Base-by-base conservation (phyloP, 2,329 filamentous ascomycete genomes). In the Clarireedia sp. region DNA sequence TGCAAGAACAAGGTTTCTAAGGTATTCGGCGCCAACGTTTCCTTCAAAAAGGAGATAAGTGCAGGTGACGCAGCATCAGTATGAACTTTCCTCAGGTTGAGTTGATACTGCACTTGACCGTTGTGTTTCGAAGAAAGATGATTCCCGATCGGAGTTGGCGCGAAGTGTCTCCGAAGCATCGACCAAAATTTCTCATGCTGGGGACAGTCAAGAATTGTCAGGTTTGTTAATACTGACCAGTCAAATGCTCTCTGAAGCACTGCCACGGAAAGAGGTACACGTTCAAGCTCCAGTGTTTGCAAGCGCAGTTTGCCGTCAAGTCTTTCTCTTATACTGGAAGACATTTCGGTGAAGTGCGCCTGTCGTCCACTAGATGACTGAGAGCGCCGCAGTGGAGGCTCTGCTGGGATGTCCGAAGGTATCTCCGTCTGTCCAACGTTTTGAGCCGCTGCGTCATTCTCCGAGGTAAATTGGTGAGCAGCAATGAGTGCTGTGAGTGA, bases 1-100 rank as follows among this genome's bases (percentile, higher is more conserved):
- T 91, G 87, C 48, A 94, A 70, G 67, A 90, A 90, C 9, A 94
- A 75, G 8, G 83, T 83, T 69, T 94, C 86, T n/a, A 94, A 74
- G 26, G 82, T 86, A 68, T 94, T 89, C 1, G 89, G 89, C 19
- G 84, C 85, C 38, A 94, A 75, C 0, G 87, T 85, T 59, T 91
- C 86, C 63, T 86, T 88, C 59, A 94, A 75, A 66, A 94, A 92
- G 1, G 77, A 76, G 53, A 94, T 81, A 16, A 94, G 72, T 23
- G 84, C 76, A 7, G 79, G 74, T 1, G 87, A 87, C 2, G 87
- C 84, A 12, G 77, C 78, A 69, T 94, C 87, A 1, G 86, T 89
- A 64, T 91, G 86, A 14, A 94, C 78, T 60, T 85, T 80, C 70
- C 85, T 90, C 51, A 94, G 72, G 5, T 79, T 81, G 10, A 94